Evolutionary conservation across 805 yeast genomes (phyloP).

Genomic region (Sporopachydermia quercuum): DNA sequence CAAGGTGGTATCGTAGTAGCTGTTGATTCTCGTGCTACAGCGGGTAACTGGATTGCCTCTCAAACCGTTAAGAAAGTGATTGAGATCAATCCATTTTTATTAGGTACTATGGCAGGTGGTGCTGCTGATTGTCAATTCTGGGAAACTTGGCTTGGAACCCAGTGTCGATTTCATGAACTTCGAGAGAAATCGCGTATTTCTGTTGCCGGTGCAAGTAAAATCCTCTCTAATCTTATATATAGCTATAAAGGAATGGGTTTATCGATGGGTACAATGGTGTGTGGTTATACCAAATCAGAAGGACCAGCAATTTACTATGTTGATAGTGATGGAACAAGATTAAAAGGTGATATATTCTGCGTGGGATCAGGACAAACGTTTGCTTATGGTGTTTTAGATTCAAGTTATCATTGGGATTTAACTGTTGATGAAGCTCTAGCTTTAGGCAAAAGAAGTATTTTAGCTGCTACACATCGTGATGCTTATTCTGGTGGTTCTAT

Average conservation of each 20-base stretch:
- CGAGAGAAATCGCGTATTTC: conserved; percentile 90
- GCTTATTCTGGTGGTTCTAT: conserved; percentile 96
- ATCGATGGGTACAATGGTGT: conserved; percentile 98
- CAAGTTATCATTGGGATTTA: conserved; percentile 84
- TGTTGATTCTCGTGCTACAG: conserved; percentile 96
- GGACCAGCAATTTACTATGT: conserved; percentile 94
- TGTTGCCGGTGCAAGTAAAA: conserved; percentile 94
- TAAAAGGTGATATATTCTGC: conserved; percentile 88
- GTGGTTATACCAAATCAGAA: conserved; percentile 91
- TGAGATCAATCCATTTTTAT: conserved; percentile 84
- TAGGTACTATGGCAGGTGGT: conserved; percentile 99
- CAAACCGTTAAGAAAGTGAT: conserved; percentile 96
- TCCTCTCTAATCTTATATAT: conserved; percentile 78
- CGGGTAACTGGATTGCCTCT: conserved; percentile 96
- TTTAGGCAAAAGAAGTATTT: conserved; percentile 86
- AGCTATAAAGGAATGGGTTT: conserved; percentile 96
- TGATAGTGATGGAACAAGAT: conserved; percentile 92
- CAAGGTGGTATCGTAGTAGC: conserved; percentile 93
- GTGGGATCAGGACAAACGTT: conserved; percentile 99
- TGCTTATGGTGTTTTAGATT: conserved; percentile 95
- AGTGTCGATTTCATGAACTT: conserved; percentile 88
- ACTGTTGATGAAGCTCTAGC: conserved; percentile 86
- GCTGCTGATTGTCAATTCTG: conserved; percentile 99
- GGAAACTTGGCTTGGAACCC: conserved; percentile 98
- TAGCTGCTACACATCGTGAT: conserved; percentile 97